Conservation (phyloP, 164 flowering plant species). For the Vitis labrusca region DNA sequence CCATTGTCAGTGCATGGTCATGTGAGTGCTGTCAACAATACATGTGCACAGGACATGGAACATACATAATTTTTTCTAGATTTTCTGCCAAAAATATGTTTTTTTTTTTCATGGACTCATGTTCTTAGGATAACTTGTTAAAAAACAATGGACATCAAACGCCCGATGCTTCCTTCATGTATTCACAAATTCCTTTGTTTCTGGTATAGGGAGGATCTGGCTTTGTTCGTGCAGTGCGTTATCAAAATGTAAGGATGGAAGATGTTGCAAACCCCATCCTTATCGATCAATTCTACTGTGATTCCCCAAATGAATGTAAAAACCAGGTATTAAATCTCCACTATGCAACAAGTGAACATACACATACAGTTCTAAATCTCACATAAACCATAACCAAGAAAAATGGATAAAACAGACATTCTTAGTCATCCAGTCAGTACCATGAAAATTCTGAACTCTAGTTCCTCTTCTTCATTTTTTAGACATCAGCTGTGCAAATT, state of each 20-base stretch:
- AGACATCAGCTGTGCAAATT: constrained; percentile 86
- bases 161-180: background rate
- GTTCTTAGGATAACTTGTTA: background rate
- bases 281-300: constrained; percentile 97
- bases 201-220: constrained; percentile 86
- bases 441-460: background rate
- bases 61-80: no score
- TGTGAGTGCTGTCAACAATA: no score
- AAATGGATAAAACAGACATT: background rate
- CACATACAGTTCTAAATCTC: background rate
- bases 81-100: no score
- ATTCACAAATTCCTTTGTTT: background rate
- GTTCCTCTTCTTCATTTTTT: constrained; percentile 1
- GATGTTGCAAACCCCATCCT: constrained; percentile 86
- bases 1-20: no score
- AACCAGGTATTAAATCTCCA: constrained; percentile 57
- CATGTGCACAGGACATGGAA: no score
- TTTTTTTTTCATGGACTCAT: no score
- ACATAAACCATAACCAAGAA: background rate
- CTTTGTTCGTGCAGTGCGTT: constrained; percentile 64
- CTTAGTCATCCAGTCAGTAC: background rate
- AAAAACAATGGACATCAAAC: background rate
- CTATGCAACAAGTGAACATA: no score
- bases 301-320: constrained; percentile 66
- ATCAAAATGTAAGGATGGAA: constrained; percentile 74